Base-by-base conservation (phyloP, 1,284 basidiomycete genomes). In the Butyriboletus appendiculatus region DNA sequence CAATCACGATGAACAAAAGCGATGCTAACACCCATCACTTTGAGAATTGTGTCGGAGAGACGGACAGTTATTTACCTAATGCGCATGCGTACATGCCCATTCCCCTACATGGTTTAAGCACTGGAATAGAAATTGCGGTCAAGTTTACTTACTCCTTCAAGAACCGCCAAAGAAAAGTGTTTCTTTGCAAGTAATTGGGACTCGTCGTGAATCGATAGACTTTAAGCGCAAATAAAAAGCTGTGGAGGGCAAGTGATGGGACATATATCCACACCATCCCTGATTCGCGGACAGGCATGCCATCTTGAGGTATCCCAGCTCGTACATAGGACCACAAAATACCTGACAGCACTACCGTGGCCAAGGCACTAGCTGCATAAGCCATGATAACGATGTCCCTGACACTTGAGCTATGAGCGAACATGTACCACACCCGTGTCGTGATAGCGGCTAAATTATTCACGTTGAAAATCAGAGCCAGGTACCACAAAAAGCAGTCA, bases 351-450 rank as follows among this genome's bases (percentile, higher is more conserved):
- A 62, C 2, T 11, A 3, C 24, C 3, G 47, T 41, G 26, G 48
- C 59, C 35, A 38, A 9, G 6, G 44, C 40, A 18, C 33, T 43
- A 7, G 32, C 3, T 11, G 51, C 10, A 33, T 46, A 52, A 28
- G 52, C 45, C 4, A 0, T 3, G 30, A 66, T 5, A 20, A 42
- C 63, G 33, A 59, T 39, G 1, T 32, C 5, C 35, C 37, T 62
- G 24, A 63, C 35, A n/a, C 33, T 4, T 5, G 26, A 16, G 22
- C 41, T 50, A 24, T 37, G 41, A 16, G 52, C 9, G n/a, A 68
- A 68, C 32, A 68, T 41, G 37, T 60, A 62, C 66, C 66, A 64
- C 24, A 64, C 52, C 4, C 65, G 62, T 41, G 48, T 46, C 18
- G 56, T 64, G 52, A 64, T 50, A 34, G 52, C 48, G 15, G 47